Evolutionary conservation across 2,329 filamentous ascomycete species (phyloP), one percentile per base, ranked within the genome.

Genomic region (Trichoderma aggressivum): DNA sequence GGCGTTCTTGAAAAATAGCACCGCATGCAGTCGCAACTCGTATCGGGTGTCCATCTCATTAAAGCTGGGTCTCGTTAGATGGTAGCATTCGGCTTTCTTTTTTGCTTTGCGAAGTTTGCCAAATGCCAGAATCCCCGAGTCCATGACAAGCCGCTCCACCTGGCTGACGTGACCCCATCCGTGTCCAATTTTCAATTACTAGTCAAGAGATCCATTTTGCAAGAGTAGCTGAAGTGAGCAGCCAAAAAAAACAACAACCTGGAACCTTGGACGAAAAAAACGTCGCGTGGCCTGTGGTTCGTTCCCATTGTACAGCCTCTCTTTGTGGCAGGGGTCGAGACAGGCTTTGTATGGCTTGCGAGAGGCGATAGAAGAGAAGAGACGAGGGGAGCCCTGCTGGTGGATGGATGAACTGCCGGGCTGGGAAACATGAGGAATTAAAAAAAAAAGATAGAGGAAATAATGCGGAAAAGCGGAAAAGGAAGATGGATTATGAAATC

Each of bases 241-340:
- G 16, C 32, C 26, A 36, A 8, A n/a, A 3, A 32, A 26, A 36
- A 32, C 16, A 16, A 39, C 16, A 39, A 39, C 36, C 36, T 39
- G 18, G 36, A 39, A 43, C 39, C 39, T n/a, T 43, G 39, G 8
- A 21, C 11, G n/a, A 0, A 50, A 28, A 53, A 39, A 32, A 24
- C 21, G 53, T 67, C 64, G 64, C 64, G 64, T 67, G 63, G 63
- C 63, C 30, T 30, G 63, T 66, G 64, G 64, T 58, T 30, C 26
- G 53, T 67, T 67, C 34, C 64, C 63, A 58, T 34, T 58, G 26
- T 67, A 43, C 64, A 58, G 64, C 64, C 64, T 66, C 63, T 26
- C 47, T 53, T 21, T 24, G 26, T 43, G 47, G 30, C 47, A 56
- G 47, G 63, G 63, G 32, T 39, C 10, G 14, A 12, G 32, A 36